Evolutionary conservation across 345 rosid species (phyloP).

Genomic region (Euphorbia lathyris): DNA sequence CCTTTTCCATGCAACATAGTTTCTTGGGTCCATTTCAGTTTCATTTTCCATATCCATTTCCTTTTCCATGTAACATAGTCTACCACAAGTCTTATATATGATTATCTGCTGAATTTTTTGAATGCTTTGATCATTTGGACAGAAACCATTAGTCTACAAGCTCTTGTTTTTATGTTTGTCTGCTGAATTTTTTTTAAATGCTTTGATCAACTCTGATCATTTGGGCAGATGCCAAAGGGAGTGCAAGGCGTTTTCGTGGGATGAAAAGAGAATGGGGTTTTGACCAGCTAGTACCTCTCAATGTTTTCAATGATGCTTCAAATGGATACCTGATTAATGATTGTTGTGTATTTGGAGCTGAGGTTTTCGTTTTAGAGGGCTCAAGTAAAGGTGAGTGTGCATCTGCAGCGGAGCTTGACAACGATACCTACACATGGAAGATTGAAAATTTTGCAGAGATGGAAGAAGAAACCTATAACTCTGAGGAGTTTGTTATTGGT

Average conservation of each 20-base stretch:
- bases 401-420: neutral
- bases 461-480: no score
- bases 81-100: no score
- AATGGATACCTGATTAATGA: slow-evolving; percentile 13
- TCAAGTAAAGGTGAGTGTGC: slow-evolving; percentile 3
- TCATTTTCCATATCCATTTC: no score
- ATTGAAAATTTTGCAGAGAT: neutral
- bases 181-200: neutral
- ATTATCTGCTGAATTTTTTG: neutral
- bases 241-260: slow-evolving; percentile 1
- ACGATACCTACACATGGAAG: neutral
- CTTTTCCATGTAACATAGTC: no score
- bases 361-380: slow-evolving; percentile 5
- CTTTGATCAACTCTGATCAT: no score
- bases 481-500: no score
- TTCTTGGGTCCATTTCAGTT: no score
- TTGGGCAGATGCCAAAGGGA: neutral
- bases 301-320: neutral
- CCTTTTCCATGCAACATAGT: no score
- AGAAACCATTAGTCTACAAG: no score
- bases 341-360: slow-evolving; percentile 19
- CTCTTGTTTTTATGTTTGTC: no score
- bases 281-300: neutral
- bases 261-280: slow-evolving; percentile 8
- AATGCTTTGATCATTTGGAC: neutral